A percentile compares a stretch with the other conserved stretches of the same genome.
Evolutionary conservation across 2,329 filamentous ascomycete species (phyloP).

Genomic region (Cytospora schulzeri): DNA sequence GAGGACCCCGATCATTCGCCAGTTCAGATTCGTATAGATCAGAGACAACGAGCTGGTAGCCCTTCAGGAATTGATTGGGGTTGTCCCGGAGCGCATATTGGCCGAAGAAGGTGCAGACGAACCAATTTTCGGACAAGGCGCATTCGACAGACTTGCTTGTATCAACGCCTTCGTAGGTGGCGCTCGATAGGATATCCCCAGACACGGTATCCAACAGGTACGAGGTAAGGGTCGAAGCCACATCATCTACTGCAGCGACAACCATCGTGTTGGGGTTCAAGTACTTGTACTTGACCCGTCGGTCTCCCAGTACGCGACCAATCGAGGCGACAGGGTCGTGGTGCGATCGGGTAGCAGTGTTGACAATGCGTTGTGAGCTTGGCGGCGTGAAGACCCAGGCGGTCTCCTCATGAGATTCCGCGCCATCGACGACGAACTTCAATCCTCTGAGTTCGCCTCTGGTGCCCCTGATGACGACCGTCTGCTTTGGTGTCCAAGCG

Average conservation of each 20-base stretch:
- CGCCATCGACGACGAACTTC: constrained; percentile 49
- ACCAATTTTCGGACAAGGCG: constrained; percentile 91
- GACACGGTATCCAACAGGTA: constrained; percentile 87
- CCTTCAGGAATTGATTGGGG: constrained; percentile 65
- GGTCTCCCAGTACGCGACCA: constrained; percentile 87
- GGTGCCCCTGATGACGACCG: constrained; percentile 54
- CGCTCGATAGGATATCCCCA: constrained; percentile 74
- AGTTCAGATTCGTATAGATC: constrained; percentile 88
- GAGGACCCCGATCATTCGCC: constrained; percentile 80
- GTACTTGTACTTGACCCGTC: constrained; percentile 97
- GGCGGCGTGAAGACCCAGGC: constrained; percentile 75
- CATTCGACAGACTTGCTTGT: constrained; percentile 72
- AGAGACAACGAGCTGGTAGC: constrained; percentile 81
- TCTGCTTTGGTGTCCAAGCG: constrained; percentile 52
- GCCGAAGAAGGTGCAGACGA: constrained; percentile 78
- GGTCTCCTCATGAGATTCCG: constrained; percentile 47
- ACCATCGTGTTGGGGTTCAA: constrained; percentile 85
- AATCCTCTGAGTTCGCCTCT: constrained; percentile 57
- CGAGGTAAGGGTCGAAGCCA: constrained; percentile 63
- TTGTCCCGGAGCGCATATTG: constrained; percentile 60
- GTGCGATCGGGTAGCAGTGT: constrained; percentile 66
- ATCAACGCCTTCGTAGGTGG: constrained; percentile 74
- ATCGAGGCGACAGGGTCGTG: constrained; percentile 94
- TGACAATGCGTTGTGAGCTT: constrained; percentile 66
- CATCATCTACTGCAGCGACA: constrained; percentile 67